Conservation (phyloP, 1,139 yeast species). For the Protomyces arabidopsidicola region DNA sequence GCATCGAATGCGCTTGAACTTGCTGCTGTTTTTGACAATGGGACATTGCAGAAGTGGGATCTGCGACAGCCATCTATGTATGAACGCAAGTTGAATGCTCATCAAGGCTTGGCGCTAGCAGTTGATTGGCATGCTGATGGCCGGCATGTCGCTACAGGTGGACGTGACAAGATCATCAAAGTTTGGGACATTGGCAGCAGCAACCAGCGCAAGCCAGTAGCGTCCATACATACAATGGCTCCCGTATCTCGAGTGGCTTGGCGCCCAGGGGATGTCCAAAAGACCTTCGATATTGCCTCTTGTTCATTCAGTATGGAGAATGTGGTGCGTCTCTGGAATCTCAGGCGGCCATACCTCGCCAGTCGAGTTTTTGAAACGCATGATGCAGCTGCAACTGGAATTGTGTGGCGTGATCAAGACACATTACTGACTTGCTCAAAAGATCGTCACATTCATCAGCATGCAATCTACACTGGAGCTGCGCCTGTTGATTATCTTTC, state of each 20-base stretch:
- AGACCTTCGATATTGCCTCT: conserved; percentile 57
- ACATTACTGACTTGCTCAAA: conserved; percentile 52
- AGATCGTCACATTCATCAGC: conserved; percentile 53
- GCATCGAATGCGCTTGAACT: conserved; percentile 47
- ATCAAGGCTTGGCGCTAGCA: conserved; percentile 84
- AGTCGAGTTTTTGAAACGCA: conserved; percentile 57
- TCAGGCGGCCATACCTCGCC: conserved; percentile 72
- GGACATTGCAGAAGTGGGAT: conserved; percentile 81
- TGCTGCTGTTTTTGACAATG: conserved; percentile 83
- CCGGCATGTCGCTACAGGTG: conserved; percentile 85
- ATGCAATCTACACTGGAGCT: conserved; percentile 52
- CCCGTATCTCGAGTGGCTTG: conserved; percentile 70
- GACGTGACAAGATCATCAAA: conserved; percentile 79
- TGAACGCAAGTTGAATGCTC: conserved; percentile 79
- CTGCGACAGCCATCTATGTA: conserved; percentile 48
- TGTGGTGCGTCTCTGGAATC: conserved; percentile 65
- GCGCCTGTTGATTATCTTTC: conserved; percentile 54
- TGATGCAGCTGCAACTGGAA: conserved; percentile 49
- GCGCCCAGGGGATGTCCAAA: conserved; percentile 44
- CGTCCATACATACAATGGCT: conserved; percentile 68
- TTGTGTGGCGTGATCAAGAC: conserved; percentile 49
- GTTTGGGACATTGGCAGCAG: conserved; percentile 63
- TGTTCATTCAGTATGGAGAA: conserved; percentile 69
- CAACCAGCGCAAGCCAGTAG: conserved; percentile 56
- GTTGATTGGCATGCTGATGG: conserved; percentile 82